Base-by-base conservation (phyloP, 371 early-diverging fungal genomes). In the Rhizopus stolonifer region DNA sequence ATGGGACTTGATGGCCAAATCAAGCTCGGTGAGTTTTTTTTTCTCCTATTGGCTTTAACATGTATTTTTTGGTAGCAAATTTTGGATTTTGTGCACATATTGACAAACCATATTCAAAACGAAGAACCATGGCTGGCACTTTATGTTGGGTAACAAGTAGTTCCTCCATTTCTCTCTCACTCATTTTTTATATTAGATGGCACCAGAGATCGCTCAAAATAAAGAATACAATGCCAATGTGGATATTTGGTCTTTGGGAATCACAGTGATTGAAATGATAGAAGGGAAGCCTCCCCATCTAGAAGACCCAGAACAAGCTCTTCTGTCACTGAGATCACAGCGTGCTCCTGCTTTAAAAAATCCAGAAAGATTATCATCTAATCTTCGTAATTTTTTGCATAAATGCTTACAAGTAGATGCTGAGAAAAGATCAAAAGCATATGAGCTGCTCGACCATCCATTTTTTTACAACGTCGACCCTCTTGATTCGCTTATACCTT, bases 191-290 rank as follows among this genome's bases (percentile, higher is more conserved):
- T 14, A 14, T 3, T 54, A 64, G 86, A 89, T 90, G 90, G 88
- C 93, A 10, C 93, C 93, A 8, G 94, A 93, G 64, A 84, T 93
- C 2, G 90, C 94, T 52, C 85, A 75, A 67, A 86, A 86, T 49
- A 87, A 89, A 67, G 86, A 89, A 44, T 96, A 95, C 63, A 91
- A 88, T 0, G 72, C 79, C 36, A 87, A 82, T 61, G 88, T 90
- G 22, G 95, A 95, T 69, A 85, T 93, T 54, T 95, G 95, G 95
- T 91, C 92, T 2, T 65, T 91, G 51, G 92, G 93, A 42, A 92
- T 95, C 52, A 90, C 92, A 80, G 90, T 93, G 1, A 96, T 95
- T 60, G 96, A 98, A 77, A 92, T 98, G 92, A 80, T 95, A 32
- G 94, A 96, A 66, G 90, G 91, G 46, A 93, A 90, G 68, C 96